A percentile compares a stretch with the other conserved stretches of the same genome.
phyloP scores from a whole-genome alignment of 148 eudicot genomes.

The Cornus suecica region DNA sequence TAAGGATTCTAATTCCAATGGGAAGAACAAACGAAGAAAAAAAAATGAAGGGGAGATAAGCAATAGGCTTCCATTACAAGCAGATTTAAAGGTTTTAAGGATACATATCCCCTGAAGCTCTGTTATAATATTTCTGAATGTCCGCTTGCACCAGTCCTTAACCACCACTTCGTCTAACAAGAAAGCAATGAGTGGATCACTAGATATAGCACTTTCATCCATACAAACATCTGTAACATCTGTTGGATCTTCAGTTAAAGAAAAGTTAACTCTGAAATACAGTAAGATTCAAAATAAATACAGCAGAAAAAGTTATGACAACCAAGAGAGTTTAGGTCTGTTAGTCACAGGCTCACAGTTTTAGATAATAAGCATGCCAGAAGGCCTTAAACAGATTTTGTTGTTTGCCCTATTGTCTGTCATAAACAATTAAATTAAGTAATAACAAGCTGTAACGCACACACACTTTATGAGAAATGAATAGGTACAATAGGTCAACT shows the following conservation, averaged over 20 bases:
- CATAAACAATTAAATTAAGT: no score
- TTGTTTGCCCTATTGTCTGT: no score
- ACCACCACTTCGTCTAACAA: slow-evolving; percentile 97
- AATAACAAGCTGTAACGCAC: no score
- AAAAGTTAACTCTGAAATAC: slow-evolving; percentile 21
- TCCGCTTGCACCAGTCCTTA: slow-evolving; percentile 95
- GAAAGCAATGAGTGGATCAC: slow-evolving; percentile 91
- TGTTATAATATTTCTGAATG: slow-evolving; percentile 50
- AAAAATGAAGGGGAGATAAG: background rate
- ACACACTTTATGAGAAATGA: no score
- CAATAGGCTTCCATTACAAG: background rate
- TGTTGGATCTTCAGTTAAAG: slow-evolving; percentile 53
- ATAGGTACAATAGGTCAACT: background rate
- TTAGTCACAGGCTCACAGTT: background rate
- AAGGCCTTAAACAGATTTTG: no score
- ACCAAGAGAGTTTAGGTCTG: background rate
- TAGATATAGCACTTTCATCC: slow-evolving; percentile 98
- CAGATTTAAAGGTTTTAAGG: slow-evolving; percentile 26
- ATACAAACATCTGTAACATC: slow-evolving; percentile 98
- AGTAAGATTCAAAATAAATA: background rate
- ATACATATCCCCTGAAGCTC: slow-evolving; percentile 78
- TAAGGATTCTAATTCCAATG: slow-evolving; percentile 30
- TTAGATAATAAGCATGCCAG: no score
- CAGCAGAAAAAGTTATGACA: background rate
- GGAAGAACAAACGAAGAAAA: background rate